Conservation (phyloP, 75 land plant species). For the Selaginella tamariscina region DNA sequence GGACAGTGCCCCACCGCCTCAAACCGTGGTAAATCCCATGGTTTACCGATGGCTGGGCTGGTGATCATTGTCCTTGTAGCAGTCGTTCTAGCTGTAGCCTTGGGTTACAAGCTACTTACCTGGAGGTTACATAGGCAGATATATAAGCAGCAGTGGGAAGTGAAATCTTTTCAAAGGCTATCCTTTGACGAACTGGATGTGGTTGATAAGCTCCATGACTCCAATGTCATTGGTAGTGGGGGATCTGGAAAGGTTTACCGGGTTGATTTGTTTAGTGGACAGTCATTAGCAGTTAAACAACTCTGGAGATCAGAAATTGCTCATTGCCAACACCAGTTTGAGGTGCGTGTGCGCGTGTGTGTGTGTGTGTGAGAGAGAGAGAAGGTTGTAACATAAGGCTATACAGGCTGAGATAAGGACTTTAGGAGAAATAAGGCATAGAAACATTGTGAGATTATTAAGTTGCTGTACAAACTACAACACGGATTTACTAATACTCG, state of each 20-base stretch:
- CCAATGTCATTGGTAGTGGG: slow-evolving; percentile 36
- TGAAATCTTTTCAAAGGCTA: slow-evolving; percentile 49
- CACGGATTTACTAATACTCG: slow-evolving; percentile 47
- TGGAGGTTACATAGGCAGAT: background rate
- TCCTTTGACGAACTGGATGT: slow-evolving; percentile 48
- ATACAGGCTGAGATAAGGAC: slow-evolving; percentile 53
- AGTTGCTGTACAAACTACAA: slow-evolving; percentile 53
- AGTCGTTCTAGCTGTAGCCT: slow-evolving; percentile 11
- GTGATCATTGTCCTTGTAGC: background rate
- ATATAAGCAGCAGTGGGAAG: slow-evolving; percentile 24
- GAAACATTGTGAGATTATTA: slow-evolving; percentile 63
- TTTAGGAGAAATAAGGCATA: slow-evolving; percentile 53
- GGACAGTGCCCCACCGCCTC: background rate
- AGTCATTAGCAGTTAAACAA: slow-evolving; percentile 39
- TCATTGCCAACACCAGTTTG: background rate
- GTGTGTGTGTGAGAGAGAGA: too few species aligned
- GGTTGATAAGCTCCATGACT: slow-evolving; percentile 23
- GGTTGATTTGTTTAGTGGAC: slow-evolving; percentile 28
- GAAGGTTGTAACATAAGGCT: too few species aligned
- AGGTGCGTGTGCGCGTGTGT: too few species aligned
- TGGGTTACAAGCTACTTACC: too few species aligned
- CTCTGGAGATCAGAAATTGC: slow-evolving; percentile 19
- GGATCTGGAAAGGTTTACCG: slow-evolving; percentile 38
- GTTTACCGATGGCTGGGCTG: background rate
- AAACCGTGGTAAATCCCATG: background rate